Percentiles rank a stretch among this genome's conserved stretches.
These are phyloP conservation scores for Xylariaceae sp. DNA, from an alignment of 2,329 filamentous ascomycete genomes.

Conservation along the genomic window DNA sequence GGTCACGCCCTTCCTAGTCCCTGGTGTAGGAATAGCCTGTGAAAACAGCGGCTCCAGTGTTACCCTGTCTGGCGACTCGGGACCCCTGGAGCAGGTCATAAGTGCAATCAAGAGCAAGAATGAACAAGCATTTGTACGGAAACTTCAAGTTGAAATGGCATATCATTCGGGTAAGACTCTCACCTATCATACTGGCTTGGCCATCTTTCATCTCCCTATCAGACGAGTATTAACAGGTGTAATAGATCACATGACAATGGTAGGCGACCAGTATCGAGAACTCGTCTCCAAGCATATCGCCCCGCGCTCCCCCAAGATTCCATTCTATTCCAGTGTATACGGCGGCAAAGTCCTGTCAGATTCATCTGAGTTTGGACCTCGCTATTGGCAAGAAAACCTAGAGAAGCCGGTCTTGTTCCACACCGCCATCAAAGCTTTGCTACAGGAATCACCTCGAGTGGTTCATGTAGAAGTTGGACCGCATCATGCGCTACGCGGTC, in stretches of 20 bases:
- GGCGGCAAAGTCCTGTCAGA: not conserved
- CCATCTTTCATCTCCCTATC: constrained; percentile 1
- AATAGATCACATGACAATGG: not conserved
- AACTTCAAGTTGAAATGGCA: not conserved
- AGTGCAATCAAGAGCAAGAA: not conserved
- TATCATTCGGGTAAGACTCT: not conserved
- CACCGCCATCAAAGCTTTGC: not conserved
- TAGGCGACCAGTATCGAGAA: not conserved
- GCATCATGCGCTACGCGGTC: not conserved
- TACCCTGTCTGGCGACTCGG: constrained; percentile 34
- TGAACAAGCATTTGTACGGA: not conserved
- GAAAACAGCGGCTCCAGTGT: constrained; percentile 28
- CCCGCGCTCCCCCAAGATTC: not conserved
- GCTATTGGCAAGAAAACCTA: not conserved
- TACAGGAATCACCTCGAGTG: not conserved
- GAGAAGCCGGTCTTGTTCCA: not conserved
- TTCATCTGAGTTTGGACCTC: not conserved
- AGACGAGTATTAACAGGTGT: not conserved
- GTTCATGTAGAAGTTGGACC: not conserved
- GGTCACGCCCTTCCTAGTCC: not conserved
- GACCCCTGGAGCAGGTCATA: not conserved
- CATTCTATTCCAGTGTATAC: not conserved
- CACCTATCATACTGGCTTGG: constrained; percentile 29
- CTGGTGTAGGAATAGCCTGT: constrained; percentile 8
- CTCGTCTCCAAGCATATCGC: not conserved